Percentiles rank a stretch among this genome's conserved stretches.
phyloP scores from a whole-genome alignment of 768 basidiomycete species.

The Collybiopsis luxurians region DNA sequence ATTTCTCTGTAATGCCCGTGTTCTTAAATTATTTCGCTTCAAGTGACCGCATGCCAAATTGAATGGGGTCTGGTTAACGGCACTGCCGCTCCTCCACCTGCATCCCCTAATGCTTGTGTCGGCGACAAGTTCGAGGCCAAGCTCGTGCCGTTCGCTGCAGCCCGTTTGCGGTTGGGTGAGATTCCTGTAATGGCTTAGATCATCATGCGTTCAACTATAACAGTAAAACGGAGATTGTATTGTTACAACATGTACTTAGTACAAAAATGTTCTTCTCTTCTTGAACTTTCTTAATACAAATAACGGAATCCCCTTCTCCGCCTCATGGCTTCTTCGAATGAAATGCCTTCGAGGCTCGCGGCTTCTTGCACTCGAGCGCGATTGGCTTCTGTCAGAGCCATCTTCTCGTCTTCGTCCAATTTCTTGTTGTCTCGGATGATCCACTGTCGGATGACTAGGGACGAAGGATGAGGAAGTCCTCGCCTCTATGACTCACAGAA shows the following conservation, averaged over 20 bases:
- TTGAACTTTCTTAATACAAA: slow-evolving; percentile 27
- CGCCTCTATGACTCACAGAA: neutral
- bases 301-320: slow-evolving; percentile 42
- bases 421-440: slow-evolving; percentile 37
- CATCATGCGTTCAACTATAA: neutral
- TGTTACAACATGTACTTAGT: too few species aligned
- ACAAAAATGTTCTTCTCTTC: too few species aligned
- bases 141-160: slow-evolving; percentile 37
- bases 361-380: slow-evolving; percentile 43
- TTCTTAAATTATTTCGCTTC: neutral
- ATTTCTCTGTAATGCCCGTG: neutral
- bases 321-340: slow-evolving; percentile 40
- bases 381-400: slow-evolving; percentile 25
- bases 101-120: slow-evolving; percentile 30
- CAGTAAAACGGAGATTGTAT: neutral
- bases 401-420: slow-evolving; percentile 32
- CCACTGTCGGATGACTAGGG: slow-evolving; percentile 16
- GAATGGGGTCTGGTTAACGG: slow-evolving; percentile 30
- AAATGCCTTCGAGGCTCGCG: slow-evolving; percentile 41
- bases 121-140: slow-evolving; percentile 30
- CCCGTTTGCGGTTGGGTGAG: slow-evolving; percentile 37
- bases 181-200: slow-evolving; percentile 30
- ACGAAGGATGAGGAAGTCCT: neutral
- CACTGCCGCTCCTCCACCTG: slow-evolving; percentile 34
- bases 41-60: slow-evolving; percentile 34